Base-by-base conservation (phyloP, 2,329 filamentous ascomycete genomes). In the Nakataea oryzae region DNA sequence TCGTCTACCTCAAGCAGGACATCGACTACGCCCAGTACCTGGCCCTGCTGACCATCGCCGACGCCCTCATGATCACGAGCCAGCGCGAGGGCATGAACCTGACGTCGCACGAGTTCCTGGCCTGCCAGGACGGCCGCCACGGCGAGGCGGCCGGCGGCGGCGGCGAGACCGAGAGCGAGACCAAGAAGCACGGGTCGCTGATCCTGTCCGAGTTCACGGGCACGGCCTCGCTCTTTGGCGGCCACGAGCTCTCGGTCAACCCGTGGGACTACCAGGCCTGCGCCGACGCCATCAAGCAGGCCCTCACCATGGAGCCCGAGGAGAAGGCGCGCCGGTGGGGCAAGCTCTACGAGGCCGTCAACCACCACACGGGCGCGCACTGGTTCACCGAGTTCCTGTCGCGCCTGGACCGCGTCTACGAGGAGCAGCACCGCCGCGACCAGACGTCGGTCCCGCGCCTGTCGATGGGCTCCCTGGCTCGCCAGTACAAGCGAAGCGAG, bases 1-100 rank as follows among this genome's bases (percentile, higher is more conserved):
- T 97, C 13, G 90, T 97, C 7, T 97, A 97, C 74, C 79, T 97
- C 61, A 93, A 96, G 74, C 93, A 97, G 73, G 93, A 97, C 69
- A 95, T 97, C 64, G 88, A 90, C 63, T 96, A 96, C 71, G 81
- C 90, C 0, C 93, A 97, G 71, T 97, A 97, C 69, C 82, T 97
- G n/a, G 93, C 93, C 1, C 79, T 97, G 9, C 81, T 97, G 58
- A 91, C 91, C 3, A 88, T 96, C 61, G 95, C 93, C 2, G 93
- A 97, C 75, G 90, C 89, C 3, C 79, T 97, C 59, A 95, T 97
- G 85, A 95, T 97, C 70, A 96, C 93, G 2, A 96, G 91, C 71
- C 86, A 97, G 68, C 91, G 95, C 61, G 93, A 97, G 73, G 93
- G 93, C 65, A 97, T 97, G 95, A 97, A 97, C 72, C 76, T 97